Conservation (phyloP, 2,329 filamentous ascomycete genomes). For the Penicillium janthinellum region DNA sequence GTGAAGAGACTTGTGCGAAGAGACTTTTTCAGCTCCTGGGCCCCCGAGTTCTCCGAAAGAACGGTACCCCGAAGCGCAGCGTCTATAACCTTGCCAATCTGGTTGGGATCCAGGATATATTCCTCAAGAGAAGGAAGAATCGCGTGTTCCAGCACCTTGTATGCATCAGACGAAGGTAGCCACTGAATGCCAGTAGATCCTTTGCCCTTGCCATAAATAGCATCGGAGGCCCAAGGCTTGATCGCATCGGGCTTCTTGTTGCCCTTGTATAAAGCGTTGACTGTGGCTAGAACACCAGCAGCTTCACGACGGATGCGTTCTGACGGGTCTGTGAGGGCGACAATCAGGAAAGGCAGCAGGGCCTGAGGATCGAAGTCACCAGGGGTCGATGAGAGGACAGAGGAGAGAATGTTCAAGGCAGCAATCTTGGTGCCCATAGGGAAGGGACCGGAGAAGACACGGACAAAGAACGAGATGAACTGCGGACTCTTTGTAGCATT, state of each 20-base stretch:
- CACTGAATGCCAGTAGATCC: slow-evolving; percentile 54
- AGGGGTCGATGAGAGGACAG: slow-evolving; percentile 53
- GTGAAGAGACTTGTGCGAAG: slow-evolving; percentile 66
- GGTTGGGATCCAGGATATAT: slow-evolving; percentile 74
- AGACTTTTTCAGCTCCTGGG: slow-evolving; percentile 63
- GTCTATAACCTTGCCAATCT: slow-evolving; percentile 67
- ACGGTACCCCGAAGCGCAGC: slow-evolving; percentile 58
- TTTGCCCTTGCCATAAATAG: slow-evolving; percentile 64
- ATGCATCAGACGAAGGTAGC: slow-evolving; percentile 60
- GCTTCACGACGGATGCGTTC: slow-evolving; percentile 76
- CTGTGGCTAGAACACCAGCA: slow-evolving; percentile 63
- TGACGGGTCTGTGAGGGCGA: slow-evolving; percentile 73
- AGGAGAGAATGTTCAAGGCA: slow-evolving; percentile 67
- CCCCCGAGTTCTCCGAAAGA: slow-evolving; percentile 37
- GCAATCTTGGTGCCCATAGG: slow-evolving; percentile 68
- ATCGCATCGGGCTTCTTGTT: slow-evolving; percentile 44
- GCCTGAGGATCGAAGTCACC: slow-evolving; percentile 70
- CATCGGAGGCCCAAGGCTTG: slow-evolving; percentile 61
- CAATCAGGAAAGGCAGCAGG: slow-evolving; percentile 77
- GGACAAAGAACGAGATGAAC: slow-evolving; percentile 74
- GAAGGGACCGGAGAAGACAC: slow-evolving; percentile 72
- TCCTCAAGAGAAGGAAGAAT: slow-evolving; percentile 81
- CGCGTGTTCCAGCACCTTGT: slow-evolving; percentile 65
- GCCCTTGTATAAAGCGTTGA: slow-evolving; percentile 56
- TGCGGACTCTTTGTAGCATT: slow-evolving; percentile 62